A percentile compares a stretch with the other conserved stretches of the same genome.
These are phyloP conservation scores for Cyberlindnera galapagoensis DNA, from an alignment of 805 yeast species.

Conservation along the genomic window DNA sequence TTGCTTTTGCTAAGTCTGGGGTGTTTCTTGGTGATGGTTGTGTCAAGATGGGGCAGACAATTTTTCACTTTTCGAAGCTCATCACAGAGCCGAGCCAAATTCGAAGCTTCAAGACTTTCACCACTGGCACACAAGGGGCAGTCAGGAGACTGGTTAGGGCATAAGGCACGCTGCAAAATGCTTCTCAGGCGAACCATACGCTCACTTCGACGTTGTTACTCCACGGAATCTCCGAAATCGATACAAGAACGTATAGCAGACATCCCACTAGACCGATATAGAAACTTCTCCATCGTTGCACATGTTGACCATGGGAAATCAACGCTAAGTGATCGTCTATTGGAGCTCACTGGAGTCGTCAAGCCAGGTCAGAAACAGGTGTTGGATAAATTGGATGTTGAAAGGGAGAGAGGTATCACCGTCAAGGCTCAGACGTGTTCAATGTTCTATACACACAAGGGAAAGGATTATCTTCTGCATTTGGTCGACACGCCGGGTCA, in stretches of 20 bases:
- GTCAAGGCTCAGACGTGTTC: conserved; percentile 96
- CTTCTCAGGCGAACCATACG: too few species aligned
- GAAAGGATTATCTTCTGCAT: conserved; percentile 76
- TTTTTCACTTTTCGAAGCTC: too few species aligned
- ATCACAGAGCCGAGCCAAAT: too few species aligned
- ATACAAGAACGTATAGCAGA: conserved; percentile 55
- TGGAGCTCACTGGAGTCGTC: conserved; percentile 87
- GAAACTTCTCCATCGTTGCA: conserved; percentile 93
- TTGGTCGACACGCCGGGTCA: conserved; percentile 98
- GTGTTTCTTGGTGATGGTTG: too few species aligned
- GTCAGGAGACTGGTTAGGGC: too few species aligned
- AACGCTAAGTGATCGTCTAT: conserved; percentile 79
- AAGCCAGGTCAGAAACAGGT: conserved; percentile 81
- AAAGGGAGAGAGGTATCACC: conserved; percentile 92
- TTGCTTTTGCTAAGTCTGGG: not conserved
- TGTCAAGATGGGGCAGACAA: too few species aligned
- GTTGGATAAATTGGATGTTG: conserved; percentile 87
- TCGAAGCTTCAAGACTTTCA: too few species aligned
- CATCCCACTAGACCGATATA: conserved; percentile 75
- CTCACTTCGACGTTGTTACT: too few species aligned
- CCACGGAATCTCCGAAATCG: conserved; percentile 2
- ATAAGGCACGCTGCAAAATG: too few species aligned
- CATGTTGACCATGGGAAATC: conserved; percentile 91
- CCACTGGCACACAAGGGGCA: too few species aligned
- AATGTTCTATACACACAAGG: conserved; percentile 69